A percentile compares a stretch with the other conserved stretches of the same genome.
Evolutionary conservation across 495 filamentous ascomycete species (phyloP).

Genomic region (Penicillium longicatenatum): DNA sequence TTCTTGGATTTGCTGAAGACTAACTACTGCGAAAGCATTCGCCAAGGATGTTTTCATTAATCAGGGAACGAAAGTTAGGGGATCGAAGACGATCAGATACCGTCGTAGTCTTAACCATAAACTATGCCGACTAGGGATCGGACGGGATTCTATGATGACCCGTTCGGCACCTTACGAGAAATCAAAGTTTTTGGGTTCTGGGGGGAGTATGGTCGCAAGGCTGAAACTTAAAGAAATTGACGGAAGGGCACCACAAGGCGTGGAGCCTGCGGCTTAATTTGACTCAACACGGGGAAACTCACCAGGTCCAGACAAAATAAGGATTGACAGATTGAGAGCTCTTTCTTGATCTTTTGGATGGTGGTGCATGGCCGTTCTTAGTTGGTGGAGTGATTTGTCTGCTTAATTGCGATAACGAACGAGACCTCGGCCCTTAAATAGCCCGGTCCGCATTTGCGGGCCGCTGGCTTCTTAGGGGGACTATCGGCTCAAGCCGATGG

Average conservation of each 20-base stretch:
- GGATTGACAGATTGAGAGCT: constrained; percentile 53
- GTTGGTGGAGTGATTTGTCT: constrained; percentile 72
- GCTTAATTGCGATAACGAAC: constrained; percentile 77
- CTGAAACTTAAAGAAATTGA: constrained; percentile 74
- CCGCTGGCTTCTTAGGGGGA: constrained; percentile 70
- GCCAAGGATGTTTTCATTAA: constrained; percentile 77
- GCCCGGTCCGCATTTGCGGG: constrained; percentile 63
- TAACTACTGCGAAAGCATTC: constrained; percentile 72
- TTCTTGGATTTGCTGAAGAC: constrained; percentile 64
- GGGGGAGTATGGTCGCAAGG: constrained; percentile 74
- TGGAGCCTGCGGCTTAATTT: constrained; percentile 71
- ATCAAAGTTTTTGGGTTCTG: constrained; percentile 76
- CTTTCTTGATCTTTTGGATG: constrained; percentile 65
- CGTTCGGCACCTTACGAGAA: constrained; percentile 73
- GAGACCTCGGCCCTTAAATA: constrained; percentile 77
- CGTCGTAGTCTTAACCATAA: constrained; percentile 77
- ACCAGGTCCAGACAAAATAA: constrained; percentile 68
- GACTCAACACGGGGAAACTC: constrained; percentile 69
- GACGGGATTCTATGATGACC: constrained; percentile 69
- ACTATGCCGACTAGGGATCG: constrained; percentile 74
- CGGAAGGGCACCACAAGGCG: constrained; percentile 62
- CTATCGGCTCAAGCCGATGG: constrained; percentile 70
- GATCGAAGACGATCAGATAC: constrained; percentile 77
- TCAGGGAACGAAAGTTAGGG: constrained; percentile 76
- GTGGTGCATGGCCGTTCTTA: constrained; percentile 69